These are phyloP conservation scores for Eucalyptus cloeziana DNA, from an alignment of 345 rosid genomes.

Conservation along the genomic window DNA sequence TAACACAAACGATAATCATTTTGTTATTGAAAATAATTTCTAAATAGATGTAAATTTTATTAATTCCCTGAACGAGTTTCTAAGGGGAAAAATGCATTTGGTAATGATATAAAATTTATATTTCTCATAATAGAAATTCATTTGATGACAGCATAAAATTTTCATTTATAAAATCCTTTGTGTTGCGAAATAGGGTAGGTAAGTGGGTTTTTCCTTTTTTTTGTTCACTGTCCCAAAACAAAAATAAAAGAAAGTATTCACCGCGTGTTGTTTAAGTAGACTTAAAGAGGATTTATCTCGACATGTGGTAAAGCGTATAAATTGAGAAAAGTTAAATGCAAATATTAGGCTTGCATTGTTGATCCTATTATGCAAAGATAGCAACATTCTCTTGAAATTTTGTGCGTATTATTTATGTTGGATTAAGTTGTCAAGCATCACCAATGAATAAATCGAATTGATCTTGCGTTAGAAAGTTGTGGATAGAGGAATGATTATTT, in stretches of 20 bases:
- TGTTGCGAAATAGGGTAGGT: rapidly evolving
- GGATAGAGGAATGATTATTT: background rate
- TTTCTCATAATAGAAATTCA: too few relatives aligned
- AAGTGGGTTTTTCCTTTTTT: background rate
- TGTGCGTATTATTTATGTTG: background rate
- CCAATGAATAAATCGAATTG: background rate
- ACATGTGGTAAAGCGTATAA: background rate
- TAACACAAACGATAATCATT: too few relatives aligned
- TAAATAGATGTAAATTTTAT: too few relatives aligned
- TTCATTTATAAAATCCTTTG: too few relatives aligned
- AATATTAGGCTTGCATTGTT: background rate
- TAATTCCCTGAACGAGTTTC: rapidly evolving
- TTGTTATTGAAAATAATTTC: rapidly evolving
- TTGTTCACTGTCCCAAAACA: background rate
- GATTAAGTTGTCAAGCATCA: background rate
- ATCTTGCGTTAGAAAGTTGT: background rate
- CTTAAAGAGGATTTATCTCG: background rate
- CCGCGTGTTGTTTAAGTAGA: rapidly evolving
- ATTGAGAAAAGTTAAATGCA: background rate
- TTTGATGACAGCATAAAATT: background rate
- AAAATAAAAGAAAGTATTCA: background rate
- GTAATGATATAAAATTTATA: too few relatives aligned
- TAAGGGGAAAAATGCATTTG: rapidly evolving
- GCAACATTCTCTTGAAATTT: background rate
- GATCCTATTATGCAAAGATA: background rate